These are phyloP conservation scores for Pistacia vera DNA, from an alignment of 345 rosid species.

Conservation along the genomic window DNA sequence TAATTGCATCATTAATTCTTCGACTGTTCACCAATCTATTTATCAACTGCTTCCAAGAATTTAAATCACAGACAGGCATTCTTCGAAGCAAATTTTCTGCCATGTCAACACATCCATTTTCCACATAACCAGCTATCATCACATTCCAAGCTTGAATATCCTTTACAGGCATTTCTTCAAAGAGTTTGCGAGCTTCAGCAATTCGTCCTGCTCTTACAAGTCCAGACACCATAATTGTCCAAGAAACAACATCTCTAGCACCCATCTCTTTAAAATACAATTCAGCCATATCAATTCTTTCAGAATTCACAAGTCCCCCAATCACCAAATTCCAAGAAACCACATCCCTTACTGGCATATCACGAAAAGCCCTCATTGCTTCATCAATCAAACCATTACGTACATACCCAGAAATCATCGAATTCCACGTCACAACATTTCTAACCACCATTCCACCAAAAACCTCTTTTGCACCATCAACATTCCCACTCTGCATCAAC, in stretches of 20 bases:
- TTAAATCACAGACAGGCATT: constrained; percentile 33
- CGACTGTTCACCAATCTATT: constrained; percentile 23
- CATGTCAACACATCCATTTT: constrained; percentile 20
- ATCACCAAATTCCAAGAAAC: constrained; percentile 50
- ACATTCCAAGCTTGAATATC: constrained; percentile 44
- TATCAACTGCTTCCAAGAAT: constrained; percentile 42
- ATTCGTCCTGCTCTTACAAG: constrained; percentile 35
- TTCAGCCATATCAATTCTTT: constrained; percentile 34
- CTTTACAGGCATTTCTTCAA: constrained; percentile 40
- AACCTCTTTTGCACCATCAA: constrained; percentile 30
- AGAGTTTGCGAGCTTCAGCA: constrained; percentile 33
- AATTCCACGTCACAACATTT: constrained; percentile 46
- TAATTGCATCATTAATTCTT: constrained; percentile 25
- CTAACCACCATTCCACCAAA: constrained; percentile 37
- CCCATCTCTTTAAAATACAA: constrained; percentile 35
- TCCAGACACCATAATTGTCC: constrained; percentile 42
- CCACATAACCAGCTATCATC: constrained; percentile 35
- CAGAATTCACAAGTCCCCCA: constrained; percentile 32
- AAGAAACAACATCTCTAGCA: constrained; percentile 40
- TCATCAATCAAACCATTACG: constrained; percentile 31
- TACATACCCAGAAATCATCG: constrained; percentile 43
- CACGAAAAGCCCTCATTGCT: constrained; percentile 33
- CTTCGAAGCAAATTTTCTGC: constrained; percentile 35
- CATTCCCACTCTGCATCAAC: constrained; percentile 34
- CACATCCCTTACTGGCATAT: constrained; percentile 35